Evolutionary conservation across 768 basidiomycete genomes (phyloP).

Genomic region (Pisolithus tinctorius): DNA sequence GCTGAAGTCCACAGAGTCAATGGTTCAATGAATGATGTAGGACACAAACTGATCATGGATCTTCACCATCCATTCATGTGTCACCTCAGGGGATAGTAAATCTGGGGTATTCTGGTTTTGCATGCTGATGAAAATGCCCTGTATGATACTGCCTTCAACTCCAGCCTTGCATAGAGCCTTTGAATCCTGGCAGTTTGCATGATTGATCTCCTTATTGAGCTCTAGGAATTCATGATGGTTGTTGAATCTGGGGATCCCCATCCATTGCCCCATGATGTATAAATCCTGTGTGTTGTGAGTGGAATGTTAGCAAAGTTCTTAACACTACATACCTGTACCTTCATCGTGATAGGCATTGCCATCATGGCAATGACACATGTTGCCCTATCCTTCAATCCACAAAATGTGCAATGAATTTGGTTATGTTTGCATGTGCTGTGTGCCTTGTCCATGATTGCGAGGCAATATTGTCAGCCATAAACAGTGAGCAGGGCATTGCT

Average conservation of each 20-base stretch:
- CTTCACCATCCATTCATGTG: not conserved
- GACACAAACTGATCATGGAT: conserved; percentile 4
- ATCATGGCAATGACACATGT: not conserved
- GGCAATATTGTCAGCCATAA: not conserved
- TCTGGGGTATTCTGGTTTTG: no score
- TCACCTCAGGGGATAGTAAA: no score
- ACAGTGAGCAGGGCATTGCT: not conserved
- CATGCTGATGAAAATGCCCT: no score
- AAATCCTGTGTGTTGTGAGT: not conserved
- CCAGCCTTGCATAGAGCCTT: no score
- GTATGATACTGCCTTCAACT: no score
- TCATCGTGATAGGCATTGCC: not conserved
- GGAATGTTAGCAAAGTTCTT: no score
- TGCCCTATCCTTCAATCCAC: not conserved
- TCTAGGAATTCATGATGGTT: no score
- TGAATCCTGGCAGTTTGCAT: no score
- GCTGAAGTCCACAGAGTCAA: not conserved
- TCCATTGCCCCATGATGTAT: not conserved
- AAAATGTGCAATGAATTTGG: not conserved
- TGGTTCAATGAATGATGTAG: not conserved
- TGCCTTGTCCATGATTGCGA: not conserved
- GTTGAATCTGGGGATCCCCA: not conserved
- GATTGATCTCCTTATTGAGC: no score
- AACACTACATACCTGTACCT: not conserved
- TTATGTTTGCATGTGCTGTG: not conserved